Evolutionary conservation across 2,329 filamentous ascomycete species (phyloP), one percentile per base, ranked within the genome.

Genomic region (Xylariales sp.): DNA sequence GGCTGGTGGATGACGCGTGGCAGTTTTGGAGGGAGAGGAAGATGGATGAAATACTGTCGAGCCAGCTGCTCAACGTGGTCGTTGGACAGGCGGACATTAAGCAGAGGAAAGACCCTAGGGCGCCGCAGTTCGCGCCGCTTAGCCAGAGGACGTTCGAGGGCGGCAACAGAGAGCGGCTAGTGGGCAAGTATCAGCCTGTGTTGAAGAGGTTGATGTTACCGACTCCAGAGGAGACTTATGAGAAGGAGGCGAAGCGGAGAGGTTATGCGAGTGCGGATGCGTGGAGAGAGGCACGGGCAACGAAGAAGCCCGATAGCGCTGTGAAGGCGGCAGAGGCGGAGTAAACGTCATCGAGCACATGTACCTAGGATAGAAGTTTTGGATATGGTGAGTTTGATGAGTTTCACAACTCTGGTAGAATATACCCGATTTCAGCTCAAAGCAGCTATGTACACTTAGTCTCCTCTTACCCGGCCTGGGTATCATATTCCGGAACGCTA

Each of bases 41-140:
- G 70, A 86, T 97, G 51, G 89, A 97, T 55, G 93, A 97, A 70
- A 69, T 95, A 39, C 70, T 98, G 42, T 81, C 88, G 0, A 82
- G 78, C 45, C 78, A 80, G 51, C 66, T 98, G 38, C 69, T 97
- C 45, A 78, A 86, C 54, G 64, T 83, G 32, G 65, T 79, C 6
- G 64, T 71, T 2, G 25, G 44, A 12, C 70, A 73, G 50, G 47
- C 50, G 1, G 52, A 58, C 15, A 45, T 53, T 20, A 40, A 41
- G n/a, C 50, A 45, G 24, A 45, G 50, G 4, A 33, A 21, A 18
- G 45, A 54, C 38, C 39, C 40, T 1, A 40, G 24, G 5, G 51
- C 52, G 20, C 49, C 39, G 7, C 21, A 6, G 20, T 36, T 49
- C 19, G 48, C 47, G 20, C 32, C 47, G 2, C 42, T 38, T n/a